phyloP scores from a whole-genome alignment of 108 stramenopile species.

The Aurantiochytrium sp. region DNA sequence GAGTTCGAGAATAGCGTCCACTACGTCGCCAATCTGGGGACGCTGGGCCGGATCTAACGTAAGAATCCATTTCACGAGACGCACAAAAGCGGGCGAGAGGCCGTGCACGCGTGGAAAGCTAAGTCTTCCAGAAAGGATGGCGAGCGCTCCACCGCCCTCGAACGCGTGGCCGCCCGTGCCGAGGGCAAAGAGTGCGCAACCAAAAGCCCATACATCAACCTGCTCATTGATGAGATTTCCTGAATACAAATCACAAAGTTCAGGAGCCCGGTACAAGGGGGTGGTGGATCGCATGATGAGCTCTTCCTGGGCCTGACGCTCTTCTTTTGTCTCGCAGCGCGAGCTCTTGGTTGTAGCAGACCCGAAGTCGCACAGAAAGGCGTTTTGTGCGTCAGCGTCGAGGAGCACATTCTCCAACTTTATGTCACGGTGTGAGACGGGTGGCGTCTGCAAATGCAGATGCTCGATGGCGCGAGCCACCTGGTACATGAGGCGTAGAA shows the following conservation, averaged over 20 bases:
- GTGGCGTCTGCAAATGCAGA: background rate
- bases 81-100: background rate
- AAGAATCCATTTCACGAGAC: background rate
- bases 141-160: background rate
- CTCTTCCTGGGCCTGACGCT: background rate
- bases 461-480: background rate
- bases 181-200: slow-evolving; percentile 5
- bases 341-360: background rate
- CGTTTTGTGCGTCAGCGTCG: background rate
- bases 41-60: background rate
- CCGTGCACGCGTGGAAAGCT: background rate
- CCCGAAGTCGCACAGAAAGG: background rate
- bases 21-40: background rate
- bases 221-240: background rate
- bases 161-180: background rate
- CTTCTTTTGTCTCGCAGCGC: background rate
- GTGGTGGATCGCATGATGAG: background rate
- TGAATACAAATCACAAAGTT: slow-evolving; percentile 2
- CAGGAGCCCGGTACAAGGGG: slow-evolving; percentile 13
- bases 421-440: background rate
- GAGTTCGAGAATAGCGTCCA: background rate
- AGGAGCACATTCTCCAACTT: background rate
- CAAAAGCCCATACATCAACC: slow-evolving; percentile 24
- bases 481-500: background rate
- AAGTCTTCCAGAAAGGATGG: background rate